Evolutionary conservation across 108 stramenopile species (phyloP).

Genomic region (Chaetoceros tenuissimus): DNA sequence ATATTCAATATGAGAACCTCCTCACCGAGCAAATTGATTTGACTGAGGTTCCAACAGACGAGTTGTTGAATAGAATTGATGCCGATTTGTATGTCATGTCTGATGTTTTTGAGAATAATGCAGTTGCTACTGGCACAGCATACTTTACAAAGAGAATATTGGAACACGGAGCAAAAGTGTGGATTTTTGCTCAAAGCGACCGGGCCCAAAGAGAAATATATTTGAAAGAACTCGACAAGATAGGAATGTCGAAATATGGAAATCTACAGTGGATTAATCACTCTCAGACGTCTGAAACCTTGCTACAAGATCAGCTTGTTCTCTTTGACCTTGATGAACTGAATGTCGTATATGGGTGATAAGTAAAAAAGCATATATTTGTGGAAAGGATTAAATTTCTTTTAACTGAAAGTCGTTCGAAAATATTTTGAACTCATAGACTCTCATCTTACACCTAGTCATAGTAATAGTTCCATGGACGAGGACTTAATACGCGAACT

Average conservation of each 20-base stretch:
- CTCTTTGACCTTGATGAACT: not conserved
- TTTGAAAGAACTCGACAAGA: conserved; percentile 18
- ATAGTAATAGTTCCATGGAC: conserved; percentile 83
- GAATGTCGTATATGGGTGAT: not conserved
- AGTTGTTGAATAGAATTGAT: conserved; percentile 4
- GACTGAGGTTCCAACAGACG: conserved; percentile 3
- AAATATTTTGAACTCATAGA: not conserved
- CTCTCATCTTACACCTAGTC: conserved; percentile 4
- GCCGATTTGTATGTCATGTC: conserved; percentile 63
- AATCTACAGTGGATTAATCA: not conserved
- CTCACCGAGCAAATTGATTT: conserved; percentile 39
- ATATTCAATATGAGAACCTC: conserved; percentile 17
- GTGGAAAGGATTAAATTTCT: too few species aligned
- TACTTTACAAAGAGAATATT: conserved; percentile 11
- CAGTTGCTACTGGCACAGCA: conserved; percentile 60
- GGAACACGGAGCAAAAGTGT: conserved; percentile 25
- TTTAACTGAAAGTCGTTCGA: too few species aligned
- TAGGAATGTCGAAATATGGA: not conserved
- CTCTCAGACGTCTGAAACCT: too few species aligned
- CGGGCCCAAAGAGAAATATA: conserved; percentile 61
- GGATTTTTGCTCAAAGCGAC: conserved; percentile 75
- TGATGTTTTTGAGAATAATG: conserved; percentile 64
- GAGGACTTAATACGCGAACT: conserved; percentile 58
- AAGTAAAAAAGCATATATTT: too few species aligned
- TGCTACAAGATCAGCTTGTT: not conserved